phyloP scores from a whole-genome alignment of 306 rosid species.

The Abrus pulchellus region DNA sequence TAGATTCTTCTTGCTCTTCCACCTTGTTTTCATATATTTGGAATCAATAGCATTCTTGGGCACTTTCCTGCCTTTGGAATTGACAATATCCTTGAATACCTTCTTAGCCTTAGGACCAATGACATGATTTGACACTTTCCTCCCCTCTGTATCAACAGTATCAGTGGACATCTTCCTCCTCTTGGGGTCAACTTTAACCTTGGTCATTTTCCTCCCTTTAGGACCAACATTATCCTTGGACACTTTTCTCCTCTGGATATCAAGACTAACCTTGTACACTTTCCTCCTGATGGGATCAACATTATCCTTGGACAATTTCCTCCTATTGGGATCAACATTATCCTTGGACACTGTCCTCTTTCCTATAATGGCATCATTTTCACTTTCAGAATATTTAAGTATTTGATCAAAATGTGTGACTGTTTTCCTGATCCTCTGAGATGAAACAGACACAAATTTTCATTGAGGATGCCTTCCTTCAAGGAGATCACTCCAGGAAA shows the following conservation, averaged over 20 bases:
- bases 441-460: slow-evolving; percentile 64
- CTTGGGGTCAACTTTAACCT: slow-evolving; percentile 27
- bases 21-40: slow-evolving; percentile 34
- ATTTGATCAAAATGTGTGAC: slow-evolving; percentile 48
- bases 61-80: not conserved
- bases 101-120: slow-evolving; percentile 21
- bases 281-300: slow-evolving; percentile 12
- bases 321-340: slow-evolving; percentile 38
- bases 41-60: slow-evolving; percentile 12
- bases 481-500: slow-evolving; percentile 71
- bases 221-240: slow-evolving; percentile 23
- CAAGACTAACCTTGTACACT: slow-evolving; percentile 23
- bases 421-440: slow-evolving; percentile 71
- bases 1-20: slow-evolving; percentile 53
- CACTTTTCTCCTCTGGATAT: not conserved
- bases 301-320: slow-evolving; percentile 24
- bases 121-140: slow-evolving; percentile 30
- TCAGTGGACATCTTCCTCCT: not conserved
- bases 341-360: slow-evolving; percentile 56
- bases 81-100: not conserved
- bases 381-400: slow-evolving; percentile 47
- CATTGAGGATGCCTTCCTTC: slow-evolving; percentile 62
- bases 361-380: slow-evolving; percentile 48
- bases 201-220: slow-evolving; percentile 12
- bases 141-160: not conserved